Evolutionary conservation across 2,329 filamentous ascomycete genomes (phyloP).

Genomic region (Alternaria viburni): DNA sequence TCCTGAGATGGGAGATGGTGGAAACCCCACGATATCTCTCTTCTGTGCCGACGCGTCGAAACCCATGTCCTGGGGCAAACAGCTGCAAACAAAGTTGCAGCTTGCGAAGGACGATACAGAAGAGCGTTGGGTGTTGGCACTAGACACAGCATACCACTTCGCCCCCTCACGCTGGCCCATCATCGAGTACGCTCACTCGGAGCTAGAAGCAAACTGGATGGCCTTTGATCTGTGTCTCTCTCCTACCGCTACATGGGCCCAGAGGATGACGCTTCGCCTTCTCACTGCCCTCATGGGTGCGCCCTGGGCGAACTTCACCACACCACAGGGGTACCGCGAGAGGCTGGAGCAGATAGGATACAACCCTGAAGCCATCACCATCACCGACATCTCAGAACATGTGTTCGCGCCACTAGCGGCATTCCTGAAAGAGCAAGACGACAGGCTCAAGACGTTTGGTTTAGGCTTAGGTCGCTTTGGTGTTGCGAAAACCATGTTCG

Average conservation of each 20-base stretch:
- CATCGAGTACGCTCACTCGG: constrained; percentile 50
- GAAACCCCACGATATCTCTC: constrained; percentile 39
- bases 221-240: constrained; percentile 60
- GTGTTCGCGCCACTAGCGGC: constrained; percentile 59
- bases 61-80: constrained; percentile 52
- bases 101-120: background rate
- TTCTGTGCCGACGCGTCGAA: constrained; percentile 60
- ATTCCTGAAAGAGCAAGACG: constrained; percentile 52
- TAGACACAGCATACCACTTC: constrained; percentile 66
- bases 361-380: constrained; percentile 46
- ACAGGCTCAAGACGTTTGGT: constrained; percentile 44
- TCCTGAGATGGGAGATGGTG: background rate
- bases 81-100: constrained; percentile 26
- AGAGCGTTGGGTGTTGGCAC: constrained; percentile 60
- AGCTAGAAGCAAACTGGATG: constrained; percentile 59
- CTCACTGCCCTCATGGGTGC: constrained; percentile 58
- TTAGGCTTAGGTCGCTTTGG: constrained; percentile 48
- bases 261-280: constrained; percentile 46
- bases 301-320: constrained; percentile 59
- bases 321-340: constrained; percentile 53
- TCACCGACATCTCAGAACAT: constrained; percentile 60
- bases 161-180: constrained; percentile 58
- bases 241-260: constrained; percentile 21
- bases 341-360: constrained; percentile 60
- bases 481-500: constrained; percentile 45